Percentiles rank a stretch among this genome's conserved stretches.
phyloP scores from a whole-genome alignment of 2,329 filamentous ascomycete species.

The Aquanectria penicillioides region DNA sequence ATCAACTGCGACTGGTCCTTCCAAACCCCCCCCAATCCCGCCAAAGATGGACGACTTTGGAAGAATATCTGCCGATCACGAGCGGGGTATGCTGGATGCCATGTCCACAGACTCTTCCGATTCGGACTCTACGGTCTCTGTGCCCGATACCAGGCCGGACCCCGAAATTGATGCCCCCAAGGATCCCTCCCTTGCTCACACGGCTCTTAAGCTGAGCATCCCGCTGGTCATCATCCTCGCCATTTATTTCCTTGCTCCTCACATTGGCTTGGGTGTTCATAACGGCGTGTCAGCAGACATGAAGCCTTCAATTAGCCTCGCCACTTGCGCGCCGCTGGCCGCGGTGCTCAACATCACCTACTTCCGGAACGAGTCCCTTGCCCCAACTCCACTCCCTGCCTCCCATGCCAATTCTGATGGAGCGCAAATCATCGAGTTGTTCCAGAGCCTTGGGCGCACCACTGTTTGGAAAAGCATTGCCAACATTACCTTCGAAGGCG shows the following conservation, averaged over 20 bases:
- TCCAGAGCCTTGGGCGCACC: constrained; percentile 49
- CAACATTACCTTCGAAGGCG: constrained; percentile 54
- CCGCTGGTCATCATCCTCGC: constrained; percentile 31
- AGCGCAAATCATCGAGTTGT: constrained; percentile 49
- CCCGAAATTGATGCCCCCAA: not conserved
- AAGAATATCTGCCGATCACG: not conserved
- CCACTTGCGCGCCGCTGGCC: constrained; percentile 30
- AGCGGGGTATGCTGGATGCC: not conserved
- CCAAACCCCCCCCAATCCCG: not conserved
- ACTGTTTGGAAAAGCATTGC: constrained; percentile 55
- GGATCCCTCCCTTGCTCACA: constrained; percentile 19
- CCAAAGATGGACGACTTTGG: constrained; percentile 14
- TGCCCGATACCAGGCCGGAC: too few species aligned
- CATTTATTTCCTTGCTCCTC: constrained; percentile 27
- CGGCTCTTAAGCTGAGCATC: constrained; percentile 25
- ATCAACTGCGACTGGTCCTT: not conserved
- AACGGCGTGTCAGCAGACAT: constrained; percentile 22
- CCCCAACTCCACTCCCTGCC: constrained; percentile 47
- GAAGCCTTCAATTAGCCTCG: constrained; percentile 29
- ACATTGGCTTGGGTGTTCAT: constrained; percentile 22
- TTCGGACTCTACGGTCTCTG: too few species aligned
- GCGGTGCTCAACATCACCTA: constrained; percentile 47
- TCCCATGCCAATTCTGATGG: constrained; percentile 48
- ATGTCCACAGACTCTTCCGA: too few species aligned
- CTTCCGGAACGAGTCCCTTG: constrained; percentile 43